Base-by-base conservation (phyloP, 2,329 filamentous ascomycete genomes). In the Daldinia sp. region DNA sequence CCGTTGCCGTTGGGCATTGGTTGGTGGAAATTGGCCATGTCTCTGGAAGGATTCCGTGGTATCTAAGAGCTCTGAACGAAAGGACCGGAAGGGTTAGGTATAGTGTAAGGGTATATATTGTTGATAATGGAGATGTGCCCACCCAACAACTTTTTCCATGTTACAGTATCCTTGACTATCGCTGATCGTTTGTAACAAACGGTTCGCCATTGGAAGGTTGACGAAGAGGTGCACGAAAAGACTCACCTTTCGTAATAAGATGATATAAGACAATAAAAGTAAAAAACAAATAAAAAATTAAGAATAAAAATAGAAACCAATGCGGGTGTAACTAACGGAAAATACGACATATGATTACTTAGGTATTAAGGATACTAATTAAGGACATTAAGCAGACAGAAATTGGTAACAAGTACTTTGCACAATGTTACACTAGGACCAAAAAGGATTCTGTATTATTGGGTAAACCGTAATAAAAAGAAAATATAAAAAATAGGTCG, bases 401-500 rank as follows among this genome's bases (percentile, higher is more conserved):
- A 23, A 8, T 23, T 45, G 27, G 39, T 45, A 45, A 45, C 39
- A 13, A 17, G 48, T 35, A 35, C 35, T 50, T 58, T 64, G 62
- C 53, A 60, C 50, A 57, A 34, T 11, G 32, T 35, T n/a, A 10
- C 15, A 35, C 5, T 39, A 19, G 17, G n/a, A n/a, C n/a, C n/a
- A n/a, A n/a, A n/a, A n/a, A n/a, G n/a, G n/a, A n/a, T n/a, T n/a
- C n/a, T n/a, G n/a, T n/a, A 35, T 35, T 45, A 45, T 45, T 45
- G 27, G 39, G 39, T 45, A 45, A 45, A 10, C 32, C n/a, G n/a
- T 11, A 35, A 4, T 35, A 35, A 35, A 35, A 15, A 13, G 17
- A 25, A 45, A 41, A 58, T 61, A 45, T 57, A 25, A 45, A 41
- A 58, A 59, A 45, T 57, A 58, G 56, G 65, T 68, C 66, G 68